Base-by-base conservation (phyloP, 208 protist species). In the Wallacemonas sp. region DNA sequence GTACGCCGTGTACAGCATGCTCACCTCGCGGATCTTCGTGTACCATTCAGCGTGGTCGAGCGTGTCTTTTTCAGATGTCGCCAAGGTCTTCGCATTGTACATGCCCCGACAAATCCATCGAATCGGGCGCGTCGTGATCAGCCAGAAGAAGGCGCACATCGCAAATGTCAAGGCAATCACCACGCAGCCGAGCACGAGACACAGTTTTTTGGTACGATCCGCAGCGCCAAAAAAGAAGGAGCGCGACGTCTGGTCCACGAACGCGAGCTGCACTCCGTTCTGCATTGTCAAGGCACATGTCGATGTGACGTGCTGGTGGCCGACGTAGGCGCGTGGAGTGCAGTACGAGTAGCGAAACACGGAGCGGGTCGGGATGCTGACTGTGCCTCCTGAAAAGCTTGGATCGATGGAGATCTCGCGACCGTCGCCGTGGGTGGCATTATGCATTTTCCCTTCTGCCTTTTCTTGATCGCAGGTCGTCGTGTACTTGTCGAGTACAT, bases 1-100 rank as follows among this genome's bases (percentile, higher is more conserved):
- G 63, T 83, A 87, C 9, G 76, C 30, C 32, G 60, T 41, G 65
- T 78, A 80, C 19, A 87, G 70, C 24, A 73, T 44, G 11, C 43
- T 6, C 43, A 87, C 61, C 58, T 83, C 76, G 16, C 58, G 38
- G 33, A 81, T 61, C 6, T 68, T 33, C 11, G 34, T 65, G 49
- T 62, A 66, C 30, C 47, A 68, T 23, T 44, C 41, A 6, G 14
- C 56, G 30, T 57, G 52, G 2, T 43, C 24, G 19, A 44, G 54
- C 30, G 54, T 49, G 1, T 74, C 63, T 26, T 70, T 38, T 0
- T 66, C 47, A 19, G 61, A 32, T 3, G 56, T 49, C 41, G 65
- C 36, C 17, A 77, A 63, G 36, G 57, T 60, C 19, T 74, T 61
- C 3, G 73, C 66, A 1, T 32, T 43, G 26, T 60, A 38, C 68